Evolutionary conservation across 805 yeast species (phyloP).

Genomic region (Grigorovia jiainica): DNA sequence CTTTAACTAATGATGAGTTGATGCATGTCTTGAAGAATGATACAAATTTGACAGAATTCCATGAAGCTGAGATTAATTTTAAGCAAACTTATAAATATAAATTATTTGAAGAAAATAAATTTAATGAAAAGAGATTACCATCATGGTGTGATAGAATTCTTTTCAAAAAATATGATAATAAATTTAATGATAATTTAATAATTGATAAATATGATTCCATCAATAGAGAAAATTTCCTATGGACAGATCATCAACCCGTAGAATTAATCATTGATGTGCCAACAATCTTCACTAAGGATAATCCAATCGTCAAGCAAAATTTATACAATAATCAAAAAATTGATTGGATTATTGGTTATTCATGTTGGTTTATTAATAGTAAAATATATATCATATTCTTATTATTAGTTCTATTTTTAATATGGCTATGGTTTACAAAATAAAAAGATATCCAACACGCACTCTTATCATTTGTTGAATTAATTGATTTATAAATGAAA

Average conservation of each 20-base stretch:
- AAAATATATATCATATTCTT: background rate
- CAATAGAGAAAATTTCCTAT: constrained; percentile 28
- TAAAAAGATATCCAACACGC: too few relatives aligned
- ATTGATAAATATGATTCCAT: constrained; percentile 48
- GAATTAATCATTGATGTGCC: constrained; percentile 33
- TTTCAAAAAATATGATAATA: constrained; percentile 30
- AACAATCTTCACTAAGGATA: constrained; percentile 2
- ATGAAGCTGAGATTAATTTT: constrained; percentile 57
- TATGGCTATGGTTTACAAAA: background rate
- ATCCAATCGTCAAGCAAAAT: background rate
- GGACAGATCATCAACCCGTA: constrained; percentile 82
- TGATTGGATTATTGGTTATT: constrained; percentile 20
- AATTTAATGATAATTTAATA: constrained; percentile 15
- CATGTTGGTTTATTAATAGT: constrained; percentile 15
- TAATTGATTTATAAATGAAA: too few relatives aligned
- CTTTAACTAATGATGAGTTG: background rate
- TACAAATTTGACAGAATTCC: constrained; percentile 47
- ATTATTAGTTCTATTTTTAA: background rate
- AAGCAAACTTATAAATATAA: constrained; percentile 74
- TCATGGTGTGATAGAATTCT: constrained; percentile 89
- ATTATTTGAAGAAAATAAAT: constrained; percentile 36
- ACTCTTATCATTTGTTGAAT: too few relatives aligned
- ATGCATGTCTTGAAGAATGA: constrained; percentile 14
- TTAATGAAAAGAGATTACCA: constrained; percentile 53
- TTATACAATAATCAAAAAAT: constrained; percentile 1